Evolutionary conservation across 495 filamentous ascomycete genomes (phyloP).

Genomic region (Neurospora sp.): DNA sequence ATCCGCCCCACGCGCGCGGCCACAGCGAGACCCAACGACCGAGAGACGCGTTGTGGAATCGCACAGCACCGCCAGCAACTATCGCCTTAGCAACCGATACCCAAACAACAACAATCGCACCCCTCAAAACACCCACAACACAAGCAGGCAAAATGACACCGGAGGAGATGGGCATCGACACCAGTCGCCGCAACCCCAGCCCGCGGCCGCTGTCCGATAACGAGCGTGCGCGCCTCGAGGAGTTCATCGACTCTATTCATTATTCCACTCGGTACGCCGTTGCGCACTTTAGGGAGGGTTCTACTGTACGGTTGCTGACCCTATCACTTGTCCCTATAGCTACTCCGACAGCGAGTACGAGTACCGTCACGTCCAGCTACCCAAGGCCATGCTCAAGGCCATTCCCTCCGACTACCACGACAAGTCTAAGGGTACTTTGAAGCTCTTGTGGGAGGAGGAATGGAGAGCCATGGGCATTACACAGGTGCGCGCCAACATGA

Average conservation of each 20-base stretch:
- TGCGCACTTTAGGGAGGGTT: not conserved
- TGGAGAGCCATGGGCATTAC: conserved; percentile 96
- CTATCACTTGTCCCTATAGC: conserved; percentile 30
- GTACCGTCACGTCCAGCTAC: conserved; percentile 93
- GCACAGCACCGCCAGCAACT: not conserved
- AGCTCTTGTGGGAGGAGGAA: conserved; percentile 95
- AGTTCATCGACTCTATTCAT: conserved; percentile 86
- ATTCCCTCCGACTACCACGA: conserved; percentile 97
- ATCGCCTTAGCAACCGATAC: not conserved
- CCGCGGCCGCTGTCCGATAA: conserved; percentile 70
- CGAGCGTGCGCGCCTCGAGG: conserved; percentile 74
- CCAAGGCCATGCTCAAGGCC: conserved; percentile 93
- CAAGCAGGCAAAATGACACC: conserved; percentile 1
- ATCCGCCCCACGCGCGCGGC: not conserved
- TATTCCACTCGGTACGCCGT: conserved; percentile 77
- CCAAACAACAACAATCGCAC: not conserved
- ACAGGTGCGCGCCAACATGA: conserved; percentile 49
- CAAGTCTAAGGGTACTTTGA: conserved; percentile 77
- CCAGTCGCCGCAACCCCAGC: conserved; percentile 69
- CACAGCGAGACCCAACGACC: not conserved
- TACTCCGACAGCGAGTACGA: conserved; percentile 85
- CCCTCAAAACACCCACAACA: not conserved
- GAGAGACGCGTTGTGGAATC: not conserved
- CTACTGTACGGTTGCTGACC: conserved; percentile 3
- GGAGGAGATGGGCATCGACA: conserved; percentile 57